Base-by-base conservation (phyloP, 148 eudicot genomes). In the Nyssa sinensis region DNA sequence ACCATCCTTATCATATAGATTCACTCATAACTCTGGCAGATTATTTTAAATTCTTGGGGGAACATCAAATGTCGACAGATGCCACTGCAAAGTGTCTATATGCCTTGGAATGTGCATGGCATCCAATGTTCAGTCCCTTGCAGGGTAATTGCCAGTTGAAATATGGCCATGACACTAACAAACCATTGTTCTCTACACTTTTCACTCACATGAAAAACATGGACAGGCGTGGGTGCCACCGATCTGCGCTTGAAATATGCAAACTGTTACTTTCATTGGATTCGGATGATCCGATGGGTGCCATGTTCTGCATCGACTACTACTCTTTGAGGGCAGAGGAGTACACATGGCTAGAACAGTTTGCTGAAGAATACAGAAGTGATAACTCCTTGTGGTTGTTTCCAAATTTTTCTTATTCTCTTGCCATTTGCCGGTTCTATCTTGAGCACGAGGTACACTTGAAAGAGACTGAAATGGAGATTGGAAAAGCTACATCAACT, bases 71-170 rank as follows among this genome's bases (percentile, higher is more conserved):
- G 88, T 85, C 99, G 10, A 88, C 96, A 30, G 96, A 95, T 82
- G 73, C 87, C 35, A 77, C 77, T 57, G 87, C 89, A 37, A 94
- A 92, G 77, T 90, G 93, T 81, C 83, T 94, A 39, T 94, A 92
- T 76, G 94, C 96, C 62, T 76, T 95, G 79, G 99, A 95, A 79
- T 95, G 99, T 80, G 99, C 99, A 58, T 95, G 96, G 97, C 96
- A 89, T 82, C 93, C 97, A 35, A 79, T 89, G 87, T 95, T 95
- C 78, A 86, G 74, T 71, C 96, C 99, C 31, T 82, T 87, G 61
- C 84, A 86, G 78, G 95, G 90, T 9, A 87, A 88, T 41, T 90
- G 91, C 79, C 86, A 73, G 66, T 67, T 95, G 67, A 91, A 92
- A 76, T 90, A 85, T 81, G 69, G 72, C 60, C 94, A 92, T 62